Conservation (phyloP, 495 filamentous ascomycete genomes). For the Rostrohypoxylon terebratum region DNA sequence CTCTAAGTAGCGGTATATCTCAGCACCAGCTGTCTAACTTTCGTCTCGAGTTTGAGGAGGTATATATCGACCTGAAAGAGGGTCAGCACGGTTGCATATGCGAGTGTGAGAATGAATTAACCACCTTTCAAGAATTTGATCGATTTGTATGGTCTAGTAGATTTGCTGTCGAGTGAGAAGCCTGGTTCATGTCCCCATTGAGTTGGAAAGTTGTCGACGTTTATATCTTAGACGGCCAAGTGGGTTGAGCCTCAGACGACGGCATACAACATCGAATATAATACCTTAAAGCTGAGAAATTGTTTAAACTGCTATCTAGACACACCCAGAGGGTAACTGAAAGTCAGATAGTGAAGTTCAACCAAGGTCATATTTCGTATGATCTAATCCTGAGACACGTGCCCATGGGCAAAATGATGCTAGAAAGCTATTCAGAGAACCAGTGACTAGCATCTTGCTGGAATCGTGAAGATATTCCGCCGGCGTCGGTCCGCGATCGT, state of each 20-base stretch:
- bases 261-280: background rate
- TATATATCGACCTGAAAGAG: background rate
- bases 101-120: background rate
- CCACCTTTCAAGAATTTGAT: conserved; percentile 6
- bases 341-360: conserved; percentile 9
- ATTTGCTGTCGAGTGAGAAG: conserved; percentile 1
- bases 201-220: conserved; percentile 12
- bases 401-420: conserved; percentile 17
- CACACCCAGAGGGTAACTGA: conserved; percentile 16
- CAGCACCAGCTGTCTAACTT: background rate
- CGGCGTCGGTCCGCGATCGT: conserved; percentile 23
- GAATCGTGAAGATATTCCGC: conserved; percentile 16
- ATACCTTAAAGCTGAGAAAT: background rate
- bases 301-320: conserved; percentile 26
- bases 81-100: background rate
- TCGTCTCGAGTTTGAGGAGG: background rate
- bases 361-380: conserved; percentile 1
- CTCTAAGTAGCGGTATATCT: background rate
- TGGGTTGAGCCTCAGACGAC: background rate
- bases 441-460: conserved; percentile 10
- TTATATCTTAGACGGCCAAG: conserved; percentile 32
- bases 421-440: conserved; percentile 24
- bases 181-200: conserved; percentile 4
- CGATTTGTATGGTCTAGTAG: background rate
- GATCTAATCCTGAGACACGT: conserved; percentile 29